Evolutionary conservation across 1,284 basidiomycete genomes (phyloP).

Genomic region (Melampsora americana): DNA sequence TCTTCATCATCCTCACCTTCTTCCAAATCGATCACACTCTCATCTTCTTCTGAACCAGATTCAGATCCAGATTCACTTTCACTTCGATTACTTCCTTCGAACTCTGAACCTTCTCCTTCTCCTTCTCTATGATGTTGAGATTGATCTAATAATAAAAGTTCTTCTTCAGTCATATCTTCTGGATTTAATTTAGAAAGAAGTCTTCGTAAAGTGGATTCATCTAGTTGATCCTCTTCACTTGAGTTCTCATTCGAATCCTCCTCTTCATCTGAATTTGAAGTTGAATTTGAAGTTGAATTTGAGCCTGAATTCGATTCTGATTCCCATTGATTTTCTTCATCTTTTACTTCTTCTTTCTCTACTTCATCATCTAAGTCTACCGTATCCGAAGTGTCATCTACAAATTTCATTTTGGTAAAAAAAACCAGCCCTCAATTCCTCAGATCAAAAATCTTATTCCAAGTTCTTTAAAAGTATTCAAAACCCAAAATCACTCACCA

Average conservation of each 20-base stretch:
- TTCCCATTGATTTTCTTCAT: neutral
- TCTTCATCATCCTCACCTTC: neutral
- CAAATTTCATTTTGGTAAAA: neutral
- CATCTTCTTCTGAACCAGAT: neutral
- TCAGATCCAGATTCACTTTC: neutral
- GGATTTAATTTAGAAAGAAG: neutral
- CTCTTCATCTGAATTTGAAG: neutral
- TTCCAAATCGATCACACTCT: neutral
- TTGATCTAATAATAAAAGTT: neutral
- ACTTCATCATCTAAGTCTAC: neutral
- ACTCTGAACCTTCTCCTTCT: neutral
- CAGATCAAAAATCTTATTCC: too few species aligned
- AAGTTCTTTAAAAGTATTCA: too few species aligned
- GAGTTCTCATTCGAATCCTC: neutral
- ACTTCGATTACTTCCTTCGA: neutral
- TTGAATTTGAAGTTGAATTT: too few species aligned
- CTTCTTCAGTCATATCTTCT: conserved; percentile 4
- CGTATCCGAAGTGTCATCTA: neutral
- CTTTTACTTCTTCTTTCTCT: neutral
- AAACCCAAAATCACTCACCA: too few species aligned
- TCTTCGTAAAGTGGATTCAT: neutral
- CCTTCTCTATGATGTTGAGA: neutral
- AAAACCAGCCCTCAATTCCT: too few species aligned
- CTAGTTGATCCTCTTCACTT: neutral
- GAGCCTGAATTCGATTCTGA: neutral